Evolutionary conservation across 2,329 filamentous ascomycete genomes (phyloP).

Genomic region (Paramyrothecium roridum): DNA sequence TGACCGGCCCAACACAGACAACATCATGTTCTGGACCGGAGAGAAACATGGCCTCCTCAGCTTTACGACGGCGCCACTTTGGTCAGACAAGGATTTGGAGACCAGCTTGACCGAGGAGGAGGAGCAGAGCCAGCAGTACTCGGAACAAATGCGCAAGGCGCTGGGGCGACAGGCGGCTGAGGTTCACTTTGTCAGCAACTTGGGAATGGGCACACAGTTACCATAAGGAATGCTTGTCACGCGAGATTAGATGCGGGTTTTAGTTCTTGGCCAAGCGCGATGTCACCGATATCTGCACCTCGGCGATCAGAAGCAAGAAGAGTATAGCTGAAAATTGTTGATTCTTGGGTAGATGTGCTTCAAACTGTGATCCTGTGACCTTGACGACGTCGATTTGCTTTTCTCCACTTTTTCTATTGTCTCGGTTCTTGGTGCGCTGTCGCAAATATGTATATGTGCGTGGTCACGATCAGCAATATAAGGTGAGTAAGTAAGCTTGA

Average conservation of each 20-base stretch:
- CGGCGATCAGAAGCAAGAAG: too few species aligned
- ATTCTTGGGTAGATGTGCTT: too few species aligned
- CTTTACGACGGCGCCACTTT: conserved; percentile 53
- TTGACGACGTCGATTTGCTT: too few species aligned
- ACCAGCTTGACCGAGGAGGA: conserved; percentile 43
- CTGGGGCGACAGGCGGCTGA: conserved; percentile 77
- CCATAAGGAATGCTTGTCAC: neutral
- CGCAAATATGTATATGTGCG: too few species aligned
- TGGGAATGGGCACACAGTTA: conserved; percentile 34
- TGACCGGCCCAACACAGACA: conserved; percentile 51
- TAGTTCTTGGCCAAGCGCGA: too few species aligned
- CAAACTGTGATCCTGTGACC: too few species aligned
- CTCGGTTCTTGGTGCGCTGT: too few species aligned
- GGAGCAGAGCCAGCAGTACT: conserved; percentile 58
- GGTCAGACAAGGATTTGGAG: conserved; percentile 49
- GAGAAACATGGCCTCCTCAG: conserved; percentile 73
- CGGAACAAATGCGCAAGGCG: conserved; percentile 69
- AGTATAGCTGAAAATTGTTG: too few species aligned
- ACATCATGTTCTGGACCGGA: conserved; percentile 84
- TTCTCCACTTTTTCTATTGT: too few species aligned
- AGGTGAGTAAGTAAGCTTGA: too few species aligned
- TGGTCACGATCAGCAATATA: too few species aligned
- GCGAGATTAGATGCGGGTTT: neutral
- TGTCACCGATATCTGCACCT: too few species aligned
- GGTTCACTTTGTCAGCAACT: conserved; percentile 67